Evolutionary conservation across 345 rosid genomes (phyloP), one percentile per base, ranked within the genome.

Genomic region (Eucalyptus lansdowneana): DNA sequence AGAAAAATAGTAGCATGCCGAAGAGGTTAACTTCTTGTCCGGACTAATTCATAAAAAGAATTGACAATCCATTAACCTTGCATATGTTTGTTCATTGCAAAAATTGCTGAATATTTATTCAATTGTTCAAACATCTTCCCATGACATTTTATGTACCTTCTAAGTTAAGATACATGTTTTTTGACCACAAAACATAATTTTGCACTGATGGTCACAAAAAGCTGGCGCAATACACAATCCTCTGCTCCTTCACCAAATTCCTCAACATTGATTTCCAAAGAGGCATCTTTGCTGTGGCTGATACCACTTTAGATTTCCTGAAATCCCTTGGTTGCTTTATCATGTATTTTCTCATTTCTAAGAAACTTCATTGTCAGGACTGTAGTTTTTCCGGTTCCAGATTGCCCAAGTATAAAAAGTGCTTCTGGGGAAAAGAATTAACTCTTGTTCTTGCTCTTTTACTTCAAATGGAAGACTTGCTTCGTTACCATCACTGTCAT

Each of bases 381-480:
- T 11, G 96, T 94, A 16, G 96, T 95, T 90, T 94, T 95, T 44
- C 96, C 95, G 2, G 94, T 95, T 9, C 96, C 96, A 8, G 96
- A 95, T 60, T 93, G 87, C 54, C 96, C 96, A 40, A 92, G 88
- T 25, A 92, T 90, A 81, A 94, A 93, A 93, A 19, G 92, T 91
- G 88, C 94, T 94, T 91, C 80, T 92, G 13, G 89, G 92, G 60
- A 88, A 92, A 67, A 58, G 44, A 56, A 94, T 92, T 22, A 95
- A 91, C 86, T 93, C 93, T 34, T 40, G 42, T 62, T 93, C 94
- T 80, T 94, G 92, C 50, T 90, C 93, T 5, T 94, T 93, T 40
- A 95, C 93, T 92, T 94, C 95, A 90, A 94, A 93, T 4, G 96
- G 95, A 42, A 93, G 93, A 15, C 93, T 94, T 69, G 92, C 47